Evolutionary conservation across 306 rosid genomes (phyloP).

Genomic region (Dalbergia cultrata): DNA sequence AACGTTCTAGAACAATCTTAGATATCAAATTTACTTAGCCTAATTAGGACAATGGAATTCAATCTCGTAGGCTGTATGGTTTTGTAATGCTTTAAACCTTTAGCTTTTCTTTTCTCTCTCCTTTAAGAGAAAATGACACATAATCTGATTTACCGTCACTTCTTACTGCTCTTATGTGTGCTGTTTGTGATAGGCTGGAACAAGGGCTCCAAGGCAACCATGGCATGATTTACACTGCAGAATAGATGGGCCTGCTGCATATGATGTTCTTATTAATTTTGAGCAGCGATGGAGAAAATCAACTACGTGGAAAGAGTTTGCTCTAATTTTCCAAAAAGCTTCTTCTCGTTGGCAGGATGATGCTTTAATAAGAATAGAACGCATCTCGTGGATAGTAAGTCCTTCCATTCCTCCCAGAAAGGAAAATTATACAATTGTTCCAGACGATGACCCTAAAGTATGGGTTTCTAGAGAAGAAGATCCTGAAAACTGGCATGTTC

Average conservation of each 20-base stretch:
- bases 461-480: conserved; percentile 69
- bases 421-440: conserved; percentile 56
- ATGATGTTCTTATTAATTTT: conserved; percentile 91
- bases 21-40: conserved; percentile 21
- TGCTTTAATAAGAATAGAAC: conserved; percentile 75
- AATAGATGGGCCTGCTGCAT: conserved; percentile 97
- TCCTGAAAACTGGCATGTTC: conserved; percentile 93
- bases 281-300: conserved; percentile 96
- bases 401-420: conserved; percentile 51
- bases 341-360: conserved; percentile 81
- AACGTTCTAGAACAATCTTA: background rate
- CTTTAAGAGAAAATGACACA: background rate
- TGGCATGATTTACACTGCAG: conserved; percentile 98
- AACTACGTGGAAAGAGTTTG: conserved; percentile 81
- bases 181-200: conserved; percentile 68
- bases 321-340: conserved; percentile 58
- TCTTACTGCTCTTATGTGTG: conserved; percentile 28
- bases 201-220: conserved; percentile 88
- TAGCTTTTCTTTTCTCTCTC: conserved; percentile 12
- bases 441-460: conserved; percentile 65
- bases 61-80: conserved; percentile 1
- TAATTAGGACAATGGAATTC: conserved; percentile 32
- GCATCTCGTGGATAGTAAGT: conserved; percentile 95
- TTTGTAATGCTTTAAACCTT: conserved; percentile 31
- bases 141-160: conserved; percentile 30